Base-by-base conservation (phyloP, 2,329 filamentous ascomycete genomes). In the Hypoxylon sp. region DNA sequence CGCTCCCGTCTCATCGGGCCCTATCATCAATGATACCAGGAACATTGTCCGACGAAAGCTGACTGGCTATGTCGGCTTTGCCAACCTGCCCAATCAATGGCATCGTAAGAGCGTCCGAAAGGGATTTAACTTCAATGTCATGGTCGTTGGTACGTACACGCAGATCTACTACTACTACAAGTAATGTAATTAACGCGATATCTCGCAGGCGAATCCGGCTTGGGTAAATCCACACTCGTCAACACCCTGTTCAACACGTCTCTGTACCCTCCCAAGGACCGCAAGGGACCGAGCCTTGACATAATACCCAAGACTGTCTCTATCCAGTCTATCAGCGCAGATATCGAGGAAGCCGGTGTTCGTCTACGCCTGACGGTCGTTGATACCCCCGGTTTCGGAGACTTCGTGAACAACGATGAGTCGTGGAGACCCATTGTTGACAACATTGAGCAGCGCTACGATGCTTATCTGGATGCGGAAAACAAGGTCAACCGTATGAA, bases 401-500 rank as follows among this genome's bases (percentile, higher is more conserved):
- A 99, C 82, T 99, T 98, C 77, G 95, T 99, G 77, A 99, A 99
- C 90, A 99, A 99, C 78, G 95, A 98, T 75, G 95, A 98, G 82
- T 99, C 95, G 26, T 99, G 95, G 95, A 89, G 95, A 76, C 95
- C 95, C 59, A 99, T 99, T 81, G 91, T 97, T 74, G 95, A 99
- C 85, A 98, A 98, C 86, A 98, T 99, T 75, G 95, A 99, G 86
- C 93, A 97, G 86, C 92, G 95, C 72, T 99, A 95, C 77, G 95
- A 99, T 81, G 94, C 95, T 56, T 99, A 98, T 81, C 87, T 99
- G 63, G 95, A 99, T 81, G 94, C 95, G 47, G 95, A 99, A 87
- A 99, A 99, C 89, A 99, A 98, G 88, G 93, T 99, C 79, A 99
- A 99, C 86, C 93, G 95, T 75, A 97, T 97, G 90, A 99, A 99